Evolutionary conservation across 306 rosid genomes (phyloP).

Genomic region (Lablab purpureus): DNA sequence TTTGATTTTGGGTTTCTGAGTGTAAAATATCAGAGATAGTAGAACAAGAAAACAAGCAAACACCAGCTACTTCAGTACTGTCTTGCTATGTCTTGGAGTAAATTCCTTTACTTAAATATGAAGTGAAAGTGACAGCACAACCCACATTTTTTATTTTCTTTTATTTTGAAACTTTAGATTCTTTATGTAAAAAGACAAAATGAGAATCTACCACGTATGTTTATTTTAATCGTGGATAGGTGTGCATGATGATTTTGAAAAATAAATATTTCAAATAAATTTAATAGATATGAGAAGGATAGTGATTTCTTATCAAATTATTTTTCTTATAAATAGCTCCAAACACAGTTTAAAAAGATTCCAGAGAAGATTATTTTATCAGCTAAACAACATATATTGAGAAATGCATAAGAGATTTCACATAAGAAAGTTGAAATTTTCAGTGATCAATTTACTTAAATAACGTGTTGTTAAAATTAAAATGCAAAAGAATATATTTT

Average conservation of each 20-base stretch:
- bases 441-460: not conserved
- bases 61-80: not conserved
- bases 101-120: not conserved
- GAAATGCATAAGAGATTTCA: too few relatives aligned
- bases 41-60: slow-evolving; percentile 25
- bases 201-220: not conserved
- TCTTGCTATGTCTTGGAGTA: not conserved
- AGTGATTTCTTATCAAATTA: not conserved
- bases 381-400: too few relatives aligned
- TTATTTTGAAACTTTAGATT: not conserved
- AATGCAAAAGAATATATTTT: not conserved
- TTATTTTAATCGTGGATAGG: not conserved
- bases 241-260: not conserved
- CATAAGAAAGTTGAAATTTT: too few relatives aligned
- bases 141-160: not conserved
- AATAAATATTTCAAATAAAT: not conserved
- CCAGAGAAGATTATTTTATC: not conserved
- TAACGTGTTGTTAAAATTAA: too few relatives aligned
- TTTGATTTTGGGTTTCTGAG: not conserved
- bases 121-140: slow-evolving; percentile 30
- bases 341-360: not conserved
- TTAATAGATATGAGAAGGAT: not conserved
- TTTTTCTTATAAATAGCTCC: not conserved
- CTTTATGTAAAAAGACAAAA: not conserved
- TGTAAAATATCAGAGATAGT: not conserved